Evolutionary conservation across 1,284 basidiomycete species (phyloP).

Genomic region (Papiliotrema flavescens): DNA sequence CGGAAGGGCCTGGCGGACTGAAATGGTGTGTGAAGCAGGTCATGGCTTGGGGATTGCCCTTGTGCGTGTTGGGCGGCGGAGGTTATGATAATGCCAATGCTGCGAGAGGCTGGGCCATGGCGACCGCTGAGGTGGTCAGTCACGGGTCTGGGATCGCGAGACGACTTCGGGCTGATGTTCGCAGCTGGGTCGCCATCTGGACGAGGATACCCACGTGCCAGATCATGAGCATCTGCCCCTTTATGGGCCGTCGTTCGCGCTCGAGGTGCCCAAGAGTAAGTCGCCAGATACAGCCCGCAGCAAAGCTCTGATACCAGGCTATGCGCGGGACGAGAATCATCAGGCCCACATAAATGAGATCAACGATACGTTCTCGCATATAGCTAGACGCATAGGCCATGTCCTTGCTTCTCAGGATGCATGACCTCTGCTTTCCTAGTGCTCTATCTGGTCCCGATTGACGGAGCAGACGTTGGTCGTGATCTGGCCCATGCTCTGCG

Average conservation of each 20-base stretch:
- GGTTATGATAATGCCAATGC: conserved; percentile 79
- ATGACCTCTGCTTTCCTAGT: not conserved
- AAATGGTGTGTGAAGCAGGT: conserved; percentile 67
- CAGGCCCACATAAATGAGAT: conserved; percentile 51
- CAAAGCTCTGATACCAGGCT: conserved; percentile 51
- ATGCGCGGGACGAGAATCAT: conserved; percentile 68
- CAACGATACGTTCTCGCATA: conserved; percentile 23
- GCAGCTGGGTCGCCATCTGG: conserved; percentile 57
- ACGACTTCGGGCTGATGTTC: not conserved
- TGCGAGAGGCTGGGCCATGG: conserved; percentile 76
- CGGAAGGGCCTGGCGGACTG: conserved; percentile 62
- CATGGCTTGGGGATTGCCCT: conserved; percentile 61
- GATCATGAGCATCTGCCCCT: conserved; percentile 64
- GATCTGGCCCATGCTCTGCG: too few species aligned
- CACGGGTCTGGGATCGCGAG: not conserved
- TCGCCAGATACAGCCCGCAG: not conserved
- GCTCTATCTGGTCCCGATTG: too few species aligned
- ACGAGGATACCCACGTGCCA: conserved; percentile 63
- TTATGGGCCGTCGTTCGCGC: conserved; percentile 72
- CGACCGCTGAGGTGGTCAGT: conserved; percentile 70
- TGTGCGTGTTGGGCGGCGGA: conserved; percentile 53
- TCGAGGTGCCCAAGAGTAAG: conserved; percentile 61
- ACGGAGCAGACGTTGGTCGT: too few species aligned
- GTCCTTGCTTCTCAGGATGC: conserved; percentile 10
- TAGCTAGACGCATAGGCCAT: conserved; percentile 24